Evolutionary conservation across 345 rosid genomes (phyloP), one percentile per base, ranked within the genome.

Genomic region (Citrus trifoliata): DNA sequence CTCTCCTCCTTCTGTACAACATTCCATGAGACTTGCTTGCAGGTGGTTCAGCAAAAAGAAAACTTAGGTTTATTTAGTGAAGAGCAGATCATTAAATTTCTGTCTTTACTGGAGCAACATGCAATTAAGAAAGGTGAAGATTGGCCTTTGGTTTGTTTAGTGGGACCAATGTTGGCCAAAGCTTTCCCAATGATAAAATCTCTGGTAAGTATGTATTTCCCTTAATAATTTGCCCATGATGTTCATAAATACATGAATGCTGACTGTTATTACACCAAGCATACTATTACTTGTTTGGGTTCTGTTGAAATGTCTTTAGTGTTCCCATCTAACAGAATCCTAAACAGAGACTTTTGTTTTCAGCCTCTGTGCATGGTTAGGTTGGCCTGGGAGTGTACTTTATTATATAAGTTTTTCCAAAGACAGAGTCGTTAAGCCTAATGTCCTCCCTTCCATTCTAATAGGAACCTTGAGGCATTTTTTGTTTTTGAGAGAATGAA

Each of bases 131-230:
- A 88, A 79, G 90, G 91, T 77, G 90, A 94, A 89, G 71, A 63
- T 59, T 94, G 99, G 99, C 99, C 96, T 33, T 79, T 94, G 84
- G 85, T 74, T 80, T 80, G 83, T 78, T 76, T 95, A 56, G 87
- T 92, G 79, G 92, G 97, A 78, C 97, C 99, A 56, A 81, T 88
- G 80, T 76, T 95, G 83, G 87, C 88, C 0, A 87, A 87, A 79
- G 82, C 87, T 76, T 93, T 93, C 88, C 86, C 91, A 40, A 78
- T 87, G 75, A 89, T 93, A 85, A 87, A 85, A 83, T 91, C 98
- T 79, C 81, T 82, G 79, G 99, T 95, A 89, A 91, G 97, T 92
- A 86, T 82, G 76, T 68, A 10, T 70, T 38, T 42, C 76, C 37
- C 35, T 19, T 13, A 33, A 46, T 30, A 18, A 58, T 53, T 53